phyloP scores from a whole-genome alignment of 805 yeast genomes.

The Pichia thaimueangensis region DNA sequence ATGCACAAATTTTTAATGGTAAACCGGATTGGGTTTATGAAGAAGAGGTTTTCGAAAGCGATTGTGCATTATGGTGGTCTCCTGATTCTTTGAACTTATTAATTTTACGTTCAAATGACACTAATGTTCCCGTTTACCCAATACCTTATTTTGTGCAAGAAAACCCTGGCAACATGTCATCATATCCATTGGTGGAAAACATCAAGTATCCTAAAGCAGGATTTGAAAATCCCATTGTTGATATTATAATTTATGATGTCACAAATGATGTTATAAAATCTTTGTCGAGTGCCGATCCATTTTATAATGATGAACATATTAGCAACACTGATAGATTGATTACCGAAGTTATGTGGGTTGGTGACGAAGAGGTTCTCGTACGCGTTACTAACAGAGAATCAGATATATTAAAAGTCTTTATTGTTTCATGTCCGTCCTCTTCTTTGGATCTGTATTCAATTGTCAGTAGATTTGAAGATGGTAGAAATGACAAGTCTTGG shows the following conservation, averaged over 20 bases:
- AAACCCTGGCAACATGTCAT: constrained; percentile 24
- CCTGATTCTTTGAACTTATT: constrained; percentile 61
- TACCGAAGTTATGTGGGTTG: constrained; percentile 70
- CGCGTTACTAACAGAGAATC: constrained; percentile 61
- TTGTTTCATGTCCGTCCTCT: constrained; percentile 39
- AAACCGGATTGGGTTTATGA: constrained; percentile 94
- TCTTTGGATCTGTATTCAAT: constrained; percentile 22
- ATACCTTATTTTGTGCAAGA: constrained; percentile 68
- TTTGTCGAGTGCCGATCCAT: constrained; percentile 28
- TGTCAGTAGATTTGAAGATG: constrained; percentile 43
- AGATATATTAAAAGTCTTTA: constrained; percentile 52
- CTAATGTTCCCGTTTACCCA: constrained; percentile 63
- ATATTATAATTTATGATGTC: constrained; percentile 41
- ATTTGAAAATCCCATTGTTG: constrained; percentile 61
- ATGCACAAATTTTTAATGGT: constrained; percentile 68
- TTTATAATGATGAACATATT: constrained; percentile 37
- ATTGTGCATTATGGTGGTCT: constrained; percentile 83
- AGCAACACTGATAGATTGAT: constrained; percentile 42
- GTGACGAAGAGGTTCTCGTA: constrained; percentile 43
- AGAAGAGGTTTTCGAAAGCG: constrained; percentile 74
- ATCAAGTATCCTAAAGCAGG: constrained; percentile 88
- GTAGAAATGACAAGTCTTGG: constrained; percentile 53
- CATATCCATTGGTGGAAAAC: constrained; percentile 53
- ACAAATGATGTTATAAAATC: constrained; percentile 17
- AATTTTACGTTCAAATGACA: constrained; percentile 64